phyloP scores from a whole-genome alignment of 495 filamentous ascomycete species.

The Penicilliopsis zonata region DNA sequence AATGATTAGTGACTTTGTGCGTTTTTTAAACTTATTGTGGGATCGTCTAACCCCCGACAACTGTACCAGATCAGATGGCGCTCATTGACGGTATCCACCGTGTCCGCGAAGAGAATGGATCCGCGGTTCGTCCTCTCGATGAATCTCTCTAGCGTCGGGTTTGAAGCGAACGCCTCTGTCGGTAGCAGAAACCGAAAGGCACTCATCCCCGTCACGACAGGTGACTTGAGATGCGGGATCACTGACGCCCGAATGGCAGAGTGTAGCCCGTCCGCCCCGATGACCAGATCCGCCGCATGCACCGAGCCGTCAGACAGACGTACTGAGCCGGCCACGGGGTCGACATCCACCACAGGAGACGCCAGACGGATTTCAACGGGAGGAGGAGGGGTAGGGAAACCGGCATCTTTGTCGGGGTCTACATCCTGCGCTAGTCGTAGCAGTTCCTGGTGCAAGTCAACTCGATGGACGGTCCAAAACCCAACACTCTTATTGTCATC shows the following conservation, averaged over 20 bases:
- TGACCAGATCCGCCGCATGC: constrained; percentile 27
- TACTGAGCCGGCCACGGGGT: constrained; percentile 23
- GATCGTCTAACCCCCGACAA: constrained; percentile 21
- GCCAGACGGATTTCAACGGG: constrained; percentile 13
- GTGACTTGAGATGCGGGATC: constrained; percentile 1
- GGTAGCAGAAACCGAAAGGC: constrained; percentile 17
- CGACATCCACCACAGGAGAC: constrained; percentile 5
- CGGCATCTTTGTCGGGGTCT: constrained; percentile 7
- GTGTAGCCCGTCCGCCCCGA: constrained; percentile 41
- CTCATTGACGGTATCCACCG: constrained; percentile 2
- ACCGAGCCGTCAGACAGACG: constrained; percentile 18
- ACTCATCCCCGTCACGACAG: constrained; percentile 5
- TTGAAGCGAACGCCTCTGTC: constrained; percentile 2
- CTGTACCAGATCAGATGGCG: constrained; percentile 21
- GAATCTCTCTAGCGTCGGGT: constrained; percentile 1
- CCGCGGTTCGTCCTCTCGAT: constrained; percentile 6
- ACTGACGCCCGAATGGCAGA: constrained; percentile 14
- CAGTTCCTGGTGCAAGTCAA: constrained; percentile 37
- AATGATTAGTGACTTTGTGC: background rate
- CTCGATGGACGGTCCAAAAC: constrained; percentile 32
- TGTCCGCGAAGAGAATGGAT: constrained; percentile 8
- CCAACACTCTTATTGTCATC: background rate
- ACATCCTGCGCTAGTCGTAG: constrained; percentile 16
- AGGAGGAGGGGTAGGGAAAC: too few relatives aligned
- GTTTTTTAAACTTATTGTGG: too few relatives aligned